These are phyloP conservation scores for Hydrangea macrophylla DNA, from an alignment of 148 eudicot genomes.

Conservation along the genomic window DNA sequence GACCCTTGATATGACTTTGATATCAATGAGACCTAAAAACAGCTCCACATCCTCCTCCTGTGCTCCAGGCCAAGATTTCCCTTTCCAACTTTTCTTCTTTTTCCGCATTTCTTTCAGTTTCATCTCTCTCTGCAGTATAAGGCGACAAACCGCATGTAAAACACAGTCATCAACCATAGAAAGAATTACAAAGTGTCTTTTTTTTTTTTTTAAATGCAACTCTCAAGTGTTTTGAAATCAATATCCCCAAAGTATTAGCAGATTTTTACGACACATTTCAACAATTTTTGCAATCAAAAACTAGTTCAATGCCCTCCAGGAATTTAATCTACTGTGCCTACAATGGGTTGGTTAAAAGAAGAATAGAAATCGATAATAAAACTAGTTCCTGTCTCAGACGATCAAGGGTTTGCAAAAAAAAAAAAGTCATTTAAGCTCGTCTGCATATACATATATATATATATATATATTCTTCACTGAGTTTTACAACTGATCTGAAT, in stretches of 20 bases:
- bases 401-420: neutral
- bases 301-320: too few species aligned
- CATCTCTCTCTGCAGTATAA: conserved; percentile 59
- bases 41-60: conserved; percentile 71
- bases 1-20: conserved; percentile 61
- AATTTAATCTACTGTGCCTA: too few species aligned
- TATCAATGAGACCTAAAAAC: conserved; percentile 66
- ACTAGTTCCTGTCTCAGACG: neutral
- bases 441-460: too few species aligned
- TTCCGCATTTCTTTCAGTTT: conserved; percentile 80
- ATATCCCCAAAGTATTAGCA: neutral
- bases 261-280: neutral
- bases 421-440: neutral
- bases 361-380: neutral
- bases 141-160: neutral
- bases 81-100: conserved; percentile 68
- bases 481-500: neutral
- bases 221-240: neutral
- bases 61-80: conserved; percentile 72
- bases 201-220: neutral
- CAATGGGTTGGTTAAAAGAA: too few species aligned
- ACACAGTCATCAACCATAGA: neutral
- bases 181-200: neutral
- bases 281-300: neutral
- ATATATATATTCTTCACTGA: neutral